A percentile compares a stretch with the other conserved stretches of the same genome.
phyloP scores from a whole-genome alignment of 2,329 filamentous ascomycete species.

The Verticillium isaacii region DNA sequence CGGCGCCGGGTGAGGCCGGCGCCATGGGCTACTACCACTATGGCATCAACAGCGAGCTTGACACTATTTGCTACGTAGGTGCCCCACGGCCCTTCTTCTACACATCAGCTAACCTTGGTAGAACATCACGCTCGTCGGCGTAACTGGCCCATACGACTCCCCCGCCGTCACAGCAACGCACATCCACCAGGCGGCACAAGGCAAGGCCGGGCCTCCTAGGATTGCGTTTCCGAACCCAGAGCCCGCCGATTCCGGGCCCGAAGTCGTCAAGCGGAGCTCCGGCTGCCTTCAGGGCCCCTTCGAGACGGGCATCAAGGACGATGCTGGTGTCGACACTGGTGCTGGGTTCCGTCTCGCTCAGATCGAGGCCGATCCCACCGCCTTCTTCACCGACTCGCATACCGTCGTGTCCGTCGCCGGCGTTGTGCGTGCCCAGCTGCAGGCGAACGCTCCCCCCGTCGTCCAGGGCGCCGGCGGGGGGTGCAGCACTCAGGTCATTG shows the following conservation, averaged over 20 bases:
- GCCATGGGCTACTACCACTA: constrained; percentile 42
- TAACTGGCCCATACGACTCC: constrained; percentile 38
- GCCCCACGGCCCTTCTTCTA: not conserved
- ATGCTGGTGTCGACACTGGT: constrained; percentile 37
- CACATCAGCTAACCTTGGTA: constrained; percentile 4
- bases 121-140: constrained; percentile 42
- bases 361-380: constrained; percentile 41
- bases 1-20: constrained; percentile 27
- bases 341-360: constrained; percentile 36
- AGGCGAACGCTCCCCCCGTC: not conserved
- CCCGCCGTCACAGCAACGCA: constrained; percentile 43
- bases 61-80: constrained; percentile 23
- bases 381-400: constrained; percentile 45
- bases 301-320: constrained; percentile 30
- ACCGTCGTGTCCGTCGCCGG: constrained; percentile 35
- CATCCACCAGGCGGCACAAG: constrained; percentile 39
- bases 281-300: constrained; percentile 32
- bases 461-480: not conserved
- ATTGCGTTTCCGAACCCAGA: constrained; percentile 40
- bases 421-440: constrained; percentile 20
- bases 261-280: constrained; percentile 12
- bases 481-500: not conserved
- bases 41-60: constrained; percentile 35
- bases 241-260: constrained; percentile 23
- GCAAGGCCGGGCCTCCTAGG: constrained; percentile 38